A percentile compares a stretch with the other conserved stretches of the same genome.
phyloP scores from a whole-genome alignment of 768 basidiomycete genomes.

The Imleria badia region DNA sequence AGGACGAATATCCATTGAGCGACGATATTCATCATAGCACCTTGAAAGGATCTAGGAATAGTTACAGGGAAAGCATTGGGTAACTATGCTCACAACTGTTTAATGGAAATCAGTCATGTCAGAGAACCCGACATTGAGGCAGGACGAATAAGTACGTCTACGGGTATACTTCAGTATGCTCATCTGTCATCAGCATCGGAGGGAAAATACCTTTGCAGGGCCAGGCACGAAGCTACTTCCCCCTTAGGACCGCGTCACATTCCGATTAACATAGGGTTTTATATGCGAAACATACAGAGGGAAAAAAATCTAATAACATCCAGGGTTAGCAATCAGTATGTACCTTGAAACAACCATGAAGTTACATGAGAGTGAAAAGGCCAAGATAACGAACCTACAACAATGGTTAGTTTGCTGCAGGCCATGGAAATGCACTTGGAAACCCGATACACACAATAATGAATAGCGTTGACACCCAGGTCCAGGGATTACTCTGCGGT shows the following conservation, averaged over 20 bases:
- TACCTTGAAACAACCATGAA: not conserved
- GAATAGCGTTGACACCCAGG: slow-evolving; percentile 1
- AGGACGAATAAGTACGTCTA: not conserved
- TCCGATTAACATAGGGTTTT: not conserved
- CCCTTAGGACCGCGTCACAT: not conserved
- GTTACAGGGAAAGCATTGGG: not conserved
- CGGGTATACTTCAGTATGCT: not conserved
- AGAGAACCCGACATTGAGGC: no score
- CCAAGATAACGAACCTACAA: slow-evolving; percentile 9
- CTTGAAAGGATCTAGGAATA: not conserved
- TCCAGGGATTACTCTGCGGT: slow-evolving; percentile 4
- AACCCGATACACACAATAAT: not conserved
- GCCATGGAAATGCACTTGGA: not conserved
- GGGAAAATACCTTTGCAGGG: not conserved
- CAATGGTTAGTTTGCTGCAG: not conserved
- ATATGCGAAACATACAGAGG: not conserved
- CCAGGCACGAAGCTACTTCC: slow-evolving; percentile 12
- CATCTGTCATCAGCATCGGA: not conserved
- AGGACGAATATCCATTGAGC: not conserved
- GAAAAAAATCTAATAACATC: not conserved
- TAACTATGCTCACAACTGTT: not conserved
- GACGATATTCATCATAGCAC: not conserved
- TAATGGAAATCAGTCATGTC: not conserved
- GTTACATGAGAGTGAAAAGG: not conserved
- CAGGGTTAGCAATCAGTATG: not conserved